Percentiles rank a stretch among this genome's conserved stretches.
phyloP scores from a whole-genome alignment of 2,329 filamentous ascomycete species.

The Fragosphaeria purpurea region DNA sequence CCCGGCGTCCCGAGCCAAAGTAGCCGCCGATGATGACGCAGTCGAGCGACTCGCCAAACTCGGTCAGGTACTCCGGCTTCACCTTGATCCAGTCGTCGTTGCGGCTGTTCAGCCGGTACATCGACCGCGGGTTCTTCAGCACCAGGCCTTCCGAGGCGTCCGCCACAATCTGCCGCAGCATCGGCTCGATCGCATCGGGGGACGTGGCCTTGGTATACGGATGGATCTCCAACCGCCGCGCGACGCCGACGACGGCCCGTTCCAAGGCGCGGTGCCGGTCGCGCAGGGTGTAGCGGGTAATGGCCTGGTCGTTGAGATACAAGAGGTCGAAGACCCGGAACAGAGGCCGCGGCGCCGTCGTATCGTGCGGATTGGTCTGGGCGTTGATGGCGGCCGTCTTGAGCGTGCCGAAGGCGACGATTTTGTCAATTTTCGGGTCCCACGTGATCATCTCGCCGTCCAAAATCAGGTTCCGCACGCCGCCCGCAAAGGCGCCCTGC shows the following conservation, averaged over 20 bases:
- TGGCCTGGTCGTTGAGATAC: constrained; percentile 68
- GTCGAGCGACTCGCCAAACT: constrained; percentile 89
- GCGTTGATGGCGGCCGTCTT: constrained; percentile 82
- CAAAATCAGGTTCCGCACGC: constrained; percentile 77
- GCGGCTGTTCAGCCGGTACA: constrained; percentile 77
- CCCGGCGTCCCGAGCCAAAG: constrained; percentile 77
- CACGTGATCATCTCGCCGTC: constrained; percentile 99
- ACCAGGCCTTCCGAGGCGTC: constrained; percentile 85
- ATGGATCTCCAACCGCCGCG: constrained; percentile 76
- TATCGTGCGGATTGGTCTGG: constrained; percentile 59
- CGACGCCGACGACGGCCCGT: constrained; percentile 56
- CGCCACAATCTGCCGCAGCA: constrained; percentile 72
- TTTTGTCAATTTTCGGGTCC: constrained; percentile 76
- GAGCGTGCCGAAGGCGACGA: constrained; percentile 82
- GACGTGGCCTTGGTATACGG: constrained; percentile 55
- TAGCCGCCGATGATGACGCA: constrained; percentile 86
- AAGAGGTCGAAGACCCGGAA: constrained; percentile 87
- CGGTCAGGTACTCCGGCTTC: constrained; percentile 96
- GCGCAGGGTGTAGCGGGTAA: constrained; percentile 74
- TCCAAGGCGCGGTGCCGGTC: constrained; percentile 70
- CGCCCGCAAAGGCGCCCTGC: constrained; percentile 62
- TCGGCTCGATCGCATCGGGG: constrained; percentile 64
- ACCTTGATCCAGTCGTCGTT: constrained; percentile 98
- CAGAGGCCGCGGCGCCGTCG: constrained; percentile 59
- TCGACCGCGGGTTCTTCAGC: constrained; percentile 82